Conservation (phyloP, 192 early-diverging fungal species). For the Backusella tarrabulga region DNA sequence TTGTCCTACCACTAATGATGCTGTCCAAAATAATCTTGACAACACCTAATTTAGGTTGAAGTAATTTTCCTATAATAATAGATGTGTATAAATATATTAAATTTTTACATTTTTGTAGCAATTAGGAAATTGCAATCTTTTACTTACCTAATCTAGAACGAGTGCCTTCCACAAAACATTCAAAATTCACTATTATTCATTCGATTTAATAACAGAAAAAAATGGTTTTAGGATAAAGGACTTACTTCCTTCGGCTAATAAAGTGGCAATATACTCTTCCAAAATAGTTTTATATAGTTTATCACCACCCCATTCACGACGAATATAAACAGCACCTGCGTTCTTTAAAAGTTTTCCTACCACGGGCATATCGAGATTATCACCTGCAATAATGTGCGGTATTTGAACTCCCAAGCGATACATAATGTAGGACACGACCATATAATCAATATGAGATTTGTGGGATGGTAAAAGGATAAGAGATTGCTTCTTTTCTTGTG, state of each 20-base stretch:
- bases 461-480: constrained; percentile 80
- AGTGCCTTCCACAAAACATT: constrained; percentile 84
- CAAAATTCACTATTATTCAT: constrained; percentile 57
- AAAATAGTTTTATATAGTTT: constrained; percentile 69
- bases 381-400: constrained; percentile 83
- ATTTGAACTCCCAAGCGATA: constrained; percentile 51
- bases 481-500: constrained; percentile 64
- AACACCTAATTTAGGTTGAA: constrained; percentile 80
- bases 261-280: constrained; percentile 70
- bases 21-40: constrained; percentile 82
- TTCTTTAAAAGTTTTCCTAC: constrained; percentile 65
- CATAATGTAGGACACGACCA: constrained; percentile 79
- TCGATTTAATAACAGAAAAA: neutral
- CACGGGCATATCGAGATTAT: constrained; percentile 79
- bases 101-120: constrained; percentile 3
- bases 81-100: neutral
- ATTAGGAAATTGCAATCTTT: neutral
- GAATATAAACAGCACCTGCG: constrained; percentile 79
- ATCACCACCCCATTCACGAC: constrained; percentile 77
- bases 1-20: constrained; percentile 54
- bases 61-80: constrained; percentile 51
- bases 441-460: constrained; percentile 86
- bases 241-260: constrained; percentile 62
- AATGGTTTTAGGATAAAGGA: neutral
- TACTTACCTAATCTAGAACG: constrained; percentile 65